phyloP scores from a whole-genome alignment of 257 asterid species.

The Anisodus acutangulus region DNA sequence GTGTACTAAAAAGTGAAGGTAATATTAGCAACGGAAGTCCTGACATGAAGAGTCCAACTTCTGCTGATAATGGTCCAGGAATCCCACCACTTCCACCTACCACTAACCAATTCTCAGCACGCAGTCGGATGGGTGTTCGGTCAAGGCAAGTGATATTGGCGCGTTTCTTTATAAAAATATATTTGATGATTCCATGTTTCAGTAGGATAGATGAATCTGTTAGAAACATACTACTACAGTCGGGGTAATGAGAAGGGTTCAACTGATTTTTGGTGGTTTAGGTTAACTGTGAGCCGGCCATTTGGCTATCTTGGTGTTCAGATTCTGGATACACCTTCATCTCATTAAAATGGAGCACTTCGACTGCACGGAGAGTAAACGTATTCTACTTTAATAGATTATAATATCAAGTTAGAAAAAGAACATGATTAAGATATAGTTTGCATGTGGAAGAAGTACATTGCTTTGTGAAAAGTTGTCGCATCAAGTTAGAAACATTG shows the following conservation, averaged over 20 bases:
- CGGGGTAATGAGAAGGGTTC: background rate
- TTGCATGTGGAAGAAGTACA: background rate
- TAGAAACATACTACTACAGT: background rate
- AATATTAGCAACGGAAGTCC: conserved; percentile 57
- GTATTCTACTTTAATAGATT: background rate
- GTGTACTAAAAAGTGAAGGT: conserved; percentile 62
- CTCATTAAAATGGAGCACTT: background rate
- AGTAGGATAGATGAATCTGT: background rate
- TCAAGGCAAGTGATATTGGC: conserved; percentile 59
- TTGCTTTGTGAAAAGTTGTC: background rate
- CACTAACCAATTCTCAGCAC: conserved; percentile 81
- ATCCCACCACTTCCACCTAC: conserved; percentile 95
- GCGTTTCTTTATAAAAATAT: background rate
- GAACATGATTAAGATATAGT: background rate
- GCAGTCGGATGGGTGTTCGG: conserved; percentile 79
- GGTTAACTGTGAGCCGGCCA: background rate
- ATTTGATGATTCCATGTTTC: background rate
- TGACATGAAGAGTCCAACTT: conserved; percentile 58
- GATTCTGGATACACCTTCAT: background rate
- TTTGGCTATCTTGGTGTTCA: background rate
- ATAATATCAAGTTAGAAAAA: background rate
- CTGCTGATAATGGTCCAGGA: conserved; percentile 65
- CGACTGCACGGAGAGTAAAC: background rate
- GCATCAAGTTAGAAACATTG: too few species aligned
- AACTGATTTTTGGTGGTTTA: background rate